Conservation (phyloP, 768 basidiomycete genomes). For the Pulveroboletus frians region DNA sequence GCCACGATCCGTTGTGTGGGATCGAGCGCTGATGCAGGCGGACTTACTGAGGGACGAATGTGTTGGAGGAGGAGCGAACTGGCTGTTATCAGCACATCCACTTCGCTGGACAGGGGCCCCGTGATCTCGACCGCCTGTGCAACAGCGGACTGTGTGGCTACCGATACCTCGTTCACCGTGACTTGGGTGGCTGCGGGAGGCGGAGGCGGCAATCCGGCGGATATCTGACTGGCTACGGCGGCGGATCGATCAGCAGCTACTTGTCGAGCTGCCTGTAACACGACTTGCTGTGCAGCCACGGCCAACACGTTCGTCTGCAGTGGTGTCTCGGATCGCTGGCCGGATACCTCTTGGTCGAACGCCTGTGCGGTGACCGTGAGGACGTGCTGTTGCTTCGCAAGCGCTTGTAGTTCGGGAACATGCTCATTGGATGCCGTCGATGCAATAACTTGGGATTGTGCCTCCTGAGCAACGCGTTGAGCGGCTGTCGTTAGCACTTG, state of each 20-base stretch:
- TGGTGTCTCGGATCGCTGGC: constrained; percentile 43
- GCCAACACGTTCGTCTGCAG: constrained; percentile 54
- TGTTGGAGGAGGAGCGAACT: constrained; percentile 47
- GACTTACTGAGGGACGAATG: constrained; percentile 28
- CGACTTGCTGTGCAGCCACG: constrained; percentile 75
- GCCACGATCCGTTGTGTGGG: constrained; percentile 23
- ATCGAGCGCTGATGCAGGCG: constrained; percentile 22
- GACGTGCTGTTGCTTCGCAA: constrained; percentile 79
- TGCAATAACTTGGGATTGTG: constrained; percentile 60
- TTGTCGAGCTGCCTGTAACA: constrained; percentile 67
- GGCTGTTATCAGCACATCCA: constrained; percentile 76
- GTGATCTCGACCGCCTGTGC: constrained; percentile 78
- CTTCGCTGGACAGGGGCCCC: constrained; percentile 67
- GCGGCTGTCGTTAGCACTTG: constrained; percentile 73
- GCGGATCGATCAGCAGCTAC: constrained; percentile 49
- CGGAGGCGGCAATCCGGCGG: constrained; percentile 35
- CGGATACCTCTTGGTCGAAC: constrained; percentile 64
- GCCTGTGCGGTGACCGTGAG: constrained; percentile 68
- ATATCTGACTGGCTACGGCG: constrained; percentile 37
- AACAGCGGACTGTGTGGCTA: constrained; percentile 69
- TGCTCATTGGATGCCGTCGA: constrained; percentile 43
- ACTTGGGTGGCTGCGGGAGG: constrained; percentile 36
- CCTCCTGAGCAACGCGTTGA: constrained; percentile 71
- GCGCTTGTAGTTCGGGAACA: constrained; percentile 52
- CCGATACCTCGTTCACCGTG: constrained; percentile 53